phyloP scores from a whole-genome alignment of 257 asterid genomes.

The Rubia yunnanensis region DNA sequence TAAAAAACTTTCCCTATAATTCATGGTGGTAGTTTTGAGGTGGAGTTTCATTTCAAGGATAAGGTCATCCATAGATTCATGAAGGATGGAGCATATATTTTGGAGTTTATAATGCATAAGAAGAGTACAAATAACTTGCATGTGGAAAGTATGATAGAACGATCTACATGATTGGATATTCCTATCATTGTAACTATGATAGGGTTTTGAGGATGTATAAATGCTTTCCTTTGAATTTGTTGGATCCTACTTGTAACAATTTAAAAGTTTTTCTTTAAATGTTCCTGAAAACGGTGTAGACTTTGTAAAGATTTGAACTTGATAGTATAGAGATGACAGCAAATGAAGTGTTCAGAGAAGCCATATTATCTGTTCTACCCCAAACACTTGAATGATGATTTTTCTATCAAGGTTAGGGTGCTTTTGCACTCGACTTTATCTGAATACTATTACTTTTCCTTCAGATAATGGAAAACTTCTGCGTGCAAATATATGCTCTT shows the following conservation, averaged over 20 bases:
- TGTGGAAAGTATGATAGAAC: not conserved
- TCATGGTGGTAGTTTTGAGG: not conserved
- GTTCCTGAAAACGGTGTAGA: not conserved
- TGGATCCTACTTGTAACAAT: not conserved
- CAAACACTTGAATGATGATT: not conserved
- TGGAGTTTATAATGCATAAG: not conserved
- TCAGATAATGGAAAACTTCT: not conserved
- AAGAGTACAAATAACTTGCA: not conserved
- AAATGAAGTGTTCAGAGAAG: not conserved
- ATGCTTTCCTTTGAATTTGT: not conserved
- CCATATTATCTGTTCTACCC: not conserved
- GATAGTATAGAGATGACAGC: not conserved
- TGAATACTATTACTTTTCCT: not conserved
- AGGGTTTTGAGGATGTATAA: not conserved
- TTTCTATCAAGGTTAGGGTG: not conserved
- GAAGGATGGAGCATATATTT: not conserved
- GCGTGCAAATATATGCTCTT: not conserved
- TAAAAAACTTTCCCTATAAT: not conserved
- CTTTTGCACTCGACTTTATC: not conserved
- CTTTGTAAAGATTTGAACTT: not conserved
- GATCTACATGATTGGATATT: not conserved
- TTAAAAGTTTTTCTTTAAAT: not conserved
- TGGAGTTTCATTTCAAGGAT: not conserved
- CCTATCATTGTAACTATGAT: not conserved
- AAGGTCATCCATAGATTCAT: not conserved